phyloP scores from a whole-genome alignment of 306 rosid species.

The Medicago ruthenica region DNA sequence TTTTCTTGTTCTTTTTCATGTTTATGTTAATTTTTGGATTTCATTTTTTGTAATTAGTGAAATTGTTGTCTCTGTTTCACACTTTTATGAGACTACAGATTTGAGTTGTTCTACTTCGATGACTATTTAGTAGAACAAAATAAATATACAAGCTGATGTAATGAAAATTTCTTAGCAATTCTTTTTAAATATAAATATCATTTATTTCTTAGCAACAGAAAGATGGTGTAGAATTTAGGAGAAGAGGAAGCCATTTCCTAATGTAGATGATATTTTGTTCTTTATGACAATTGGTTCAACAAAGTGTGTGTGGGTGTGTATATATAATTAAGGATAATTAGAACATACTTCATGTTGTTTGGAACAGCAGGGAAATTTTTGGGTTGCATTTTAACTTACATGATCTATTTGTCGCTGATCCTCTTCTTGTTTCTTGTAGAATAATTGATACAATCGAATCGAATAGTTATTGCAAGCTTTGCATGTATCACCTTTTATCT shows the following conservation, averaged over 20 bases:
- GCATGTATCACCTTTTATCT: not conserved
- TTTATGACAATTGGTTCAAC: not conserved
- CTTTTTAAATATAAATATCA: no score
- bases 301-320: not conserved
- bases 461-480: not conserved
- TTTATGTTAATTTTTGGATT: not conserved
- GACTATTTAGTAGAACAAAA: not conserved
- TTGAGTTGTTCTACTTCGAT: not conserved
- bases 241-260: not conserved
- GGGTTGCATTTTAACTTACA: not conserved
- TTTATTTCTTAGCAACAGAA: not conserved
- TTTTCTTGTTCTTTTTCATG: constrained; percentile 37
- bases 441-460: not conserved
- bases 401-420: not conserved
- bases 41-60: not conserved
- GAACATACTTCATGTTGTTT: no score
- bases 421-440: no score
- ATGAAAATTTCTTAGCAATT: no score
- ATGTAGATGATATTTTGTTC: not conserved
- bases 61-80: not conserved
- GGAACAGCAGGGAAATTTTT: not conserved
- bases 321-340: no score
- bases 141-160: no score
- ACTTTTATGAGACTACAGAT: not conserved
- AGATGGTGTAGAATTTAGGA: not conserved